phyloP scores from a whole-genome alignment of 2,329 filamentous ascomycete species.

The Talaromyces sp. region DNA sequence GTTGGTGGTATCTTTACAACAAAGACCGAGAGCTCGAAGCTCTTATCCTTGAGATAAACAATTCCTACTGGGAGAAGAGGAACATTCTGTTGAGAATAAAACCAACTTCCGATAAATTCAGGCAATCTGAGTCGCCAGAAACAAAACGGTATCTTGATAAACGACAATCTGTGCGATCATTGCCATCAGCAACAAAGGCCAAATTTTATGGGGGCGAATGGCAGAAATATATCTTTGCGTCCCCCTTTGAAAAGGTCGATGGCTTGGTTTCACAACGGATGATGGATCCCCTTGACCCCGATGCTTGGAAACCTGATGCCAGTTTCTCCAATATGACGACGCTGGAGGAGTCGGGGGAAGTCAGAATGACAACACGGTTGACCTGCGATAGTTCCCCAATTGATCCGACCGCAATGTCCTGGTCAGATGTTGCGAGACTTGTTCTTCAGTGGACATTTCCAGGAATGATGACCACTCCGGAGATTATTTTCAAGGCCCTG shows the following conservation, averaged over 20 bases:
- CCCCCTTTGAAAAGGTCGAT: conserved; percentile 13
- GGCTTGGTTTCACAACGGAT: conserved; percentile 5
- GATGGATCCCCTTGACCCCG: not conserved
- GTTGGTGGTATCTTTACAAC: conserved; percentile 21
- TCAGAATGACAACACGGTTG: conserved; percentile 8
- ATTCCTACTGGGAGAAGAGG: conserved; percentile 19
- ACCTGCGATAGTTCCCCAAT: conserved; percentile 4
- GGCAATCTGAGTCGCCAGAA: not conserved
- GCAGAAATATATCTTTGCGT: conserved; percentile 11
- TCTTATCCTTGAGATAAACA: conserved; percentile 21
- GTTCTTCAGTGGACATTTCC: conserved; percentile 1
- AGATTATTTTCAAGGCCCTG: not conserved
- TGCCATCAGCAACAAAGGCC: not conserved
- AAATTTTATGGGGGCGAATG: conserved; percentile 7
- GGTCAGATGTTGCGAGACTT: not conserved
- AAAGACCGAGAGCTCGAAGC: conserved; percentile 13
- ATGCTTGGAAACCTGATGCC: not conserved
- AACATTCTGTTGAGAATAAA: conserved; percentile 17
- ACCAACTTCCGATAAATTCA: conserved; percentile 13
- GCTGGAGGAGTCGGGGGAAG: not conserved
- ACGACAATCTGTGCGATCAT: not conserved
- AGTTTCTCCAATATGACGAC: conserved; percentile 5
- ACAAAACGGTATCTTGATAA: not conserved
- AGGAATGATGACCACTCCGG: not conserved
- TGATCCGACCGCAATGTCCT: conserved; percentile 1